Conservation (phyloP, 352 stramenopile species). For the Peronospora tabacina region DNA sequence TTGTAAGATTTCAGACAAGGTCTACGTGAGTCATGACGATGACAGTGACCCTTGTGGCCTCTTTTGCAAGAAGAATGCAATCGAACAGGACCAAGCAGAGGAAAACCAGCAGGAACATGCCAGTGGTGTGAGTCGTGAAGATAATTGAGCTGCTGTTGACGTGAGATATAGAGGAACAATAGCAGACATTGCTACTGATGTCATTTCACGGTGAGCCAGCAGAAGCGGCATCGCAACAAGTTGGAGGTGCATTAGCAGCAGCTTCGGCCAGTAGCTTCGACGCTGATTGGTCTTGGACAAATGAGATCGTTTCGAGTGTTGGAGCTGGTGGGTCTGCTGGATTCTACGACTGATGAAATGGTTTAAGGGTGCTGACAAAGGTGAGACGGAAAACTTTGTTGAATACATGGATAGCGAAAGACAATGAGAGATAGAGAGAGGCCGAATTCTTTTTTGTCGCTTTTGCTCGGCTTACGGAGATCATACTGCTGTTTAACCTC, state of each 20-base stretch:
- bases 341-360: constrained; percentile 67
- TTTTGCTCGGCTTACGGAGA: constrained; percentile 66
- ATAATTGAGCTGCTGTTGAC: constrained; percentile 58
- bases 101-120: constrained; percentile 11
- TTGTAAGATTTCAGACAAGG: constrained; percentile 12
- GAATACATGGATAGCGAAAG: constrained; percentile 21
- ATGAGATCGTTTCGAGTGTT: constrained; percentile 58
- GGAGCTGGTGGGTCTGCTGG: constrained; percentile 67
- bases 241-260: constrained; percentile 15
- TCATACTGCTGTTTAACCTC: constrained; percentile 53
- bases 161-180: constrained; percentile 65
- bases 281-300: constrained; percentile 19
- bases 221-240: constrained; percentile 39
- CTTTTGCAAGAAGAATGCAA: constrained; percentile 29
- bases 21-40: constrained; percentile 31
- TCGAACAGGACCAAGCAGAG: constrained; percentile 1
- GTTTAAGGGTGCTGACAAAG: constrained; percentile 70
- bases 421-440: constrained; percentile 27
- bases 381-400: constrained; percentile 45
- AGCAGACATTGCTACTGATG: constrained; percentile 56
- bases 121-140: constrained; percentile 33
- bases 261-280: constrained; percentile 3
- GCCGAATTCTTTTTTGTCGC: constrained; percentile 66
- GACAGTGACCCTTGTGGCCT: constrained; percentile 28
- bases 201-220: constrained; percentile 54